Evolutionary conservation across 805 yeast species (phyloP), one percentile per base, ranked within the genome.

Genomic region (Schizosaccharomyces octosporus): DNA sequence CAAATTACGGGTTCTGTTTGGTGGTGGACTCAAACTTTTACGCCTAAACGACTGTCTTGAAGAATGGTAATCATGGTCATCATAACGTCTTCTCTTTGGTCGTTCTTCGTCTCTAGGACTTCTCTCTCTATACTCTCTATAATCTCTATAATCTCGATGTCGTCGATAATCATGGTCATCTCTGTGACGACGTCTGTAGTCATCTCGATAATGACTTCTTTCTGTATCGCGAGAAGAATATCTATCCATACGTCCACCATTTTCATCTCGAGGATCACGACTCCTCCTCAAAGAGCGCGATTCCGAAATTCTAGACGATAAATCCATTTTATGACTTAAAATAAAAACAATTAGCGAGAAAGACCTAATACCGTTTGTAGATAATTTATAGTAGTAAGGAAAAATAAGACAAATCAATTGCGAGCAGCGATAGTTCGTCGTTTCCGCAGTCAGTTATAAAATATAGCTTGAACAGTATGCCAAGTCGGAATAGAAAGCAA

Each of bases 51-150:
- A 43, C 60, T 17, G 27, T 59, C 64, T 17, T 43, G 29, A 19
- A 59, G 59, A n/a, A 15, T n/a, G 11, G 32, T 27, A 61, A 9
- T 43, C 43, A 15, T 55, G 17, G 13, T 42, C 55, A 54, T 57
- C 62, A 32, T 61, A 32, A 13, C 64, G 62, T 27, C 59, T 27
- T 31, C 67, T 62, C 17, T 29, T 19, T 36, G 31, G 43, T n/a
- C 62, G 55, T 6, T 57, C 60, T 9, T 59, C 59, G 32, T 65
- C 67, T 19, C 66, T 63, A 17, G 66, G 62, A 3, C 48, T 59
- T 31, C 64, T 62, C 15, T 43, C 57, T 15, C 36, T 17, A 29
- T 21, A 21, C 27, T 29, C 36, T 21, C 36, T 24, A 9, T 3
- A n/a, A n/a, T 29, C 36, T 21, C 36, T 24, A 9, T 21, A 21